Conservation (phyloP, 805 yeast species). For the Kazachstania taianensis region DNA sequence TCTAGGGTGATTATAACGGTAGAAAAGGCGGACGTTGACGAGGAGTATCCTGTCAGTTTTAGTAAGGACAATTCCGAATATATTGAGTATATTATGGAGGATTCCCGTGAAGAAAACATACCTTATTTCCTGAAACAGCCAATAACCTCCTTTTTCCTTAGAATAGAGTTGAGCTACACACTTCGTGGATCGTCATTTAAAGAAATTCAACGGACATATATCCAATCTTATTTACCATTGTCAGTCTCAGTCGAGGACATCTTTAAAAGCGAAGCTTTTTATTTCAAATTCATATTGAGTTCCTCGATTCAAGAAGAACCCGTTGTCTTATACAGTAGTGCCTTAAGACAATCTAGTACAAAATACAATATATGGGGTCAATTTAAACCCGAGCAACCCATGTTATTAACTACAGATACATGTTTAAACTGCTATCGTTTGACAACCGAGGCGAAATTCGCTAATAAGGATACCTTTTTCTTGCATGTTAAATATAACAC, state of each 20-base stretch:
- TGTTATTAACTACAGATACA: constrained; percentile 14
- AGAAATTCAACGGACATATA: constrained; percentile 9
- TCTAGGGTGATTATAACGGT: constrained; percentile 3
- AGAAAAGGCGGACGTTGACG: not conserved
- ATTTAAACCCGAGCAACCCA: constrained; percentile 12
- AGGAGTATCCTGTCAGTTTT: constrained; percentile 3
- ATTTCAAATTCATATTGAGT: constrained; percentile 23
- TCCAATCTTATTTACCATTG: constrained; percentile 19
- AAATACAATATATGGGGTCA: constrained; percentile 15
- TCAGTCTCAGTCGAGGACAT: constrained; percentile 29
- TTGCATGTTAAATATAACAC: constrained; percentile 18
- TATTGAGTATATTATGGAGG: no score
- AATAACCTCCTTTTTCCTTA: constrained; percentile 14
- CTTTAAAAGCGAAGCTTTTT: constrained; percentile 18
- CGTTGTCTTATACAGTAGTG: constrained; percentile 15
- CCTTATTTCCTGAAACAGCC: no score
- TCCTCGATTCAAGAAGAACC: constrained; percentile 21
- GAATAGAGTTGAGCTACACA: constrained; percentile 9
- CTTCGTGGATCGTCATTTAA: constrained; percentile 7
- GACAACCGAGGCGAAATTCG: constrained; percentile 6
- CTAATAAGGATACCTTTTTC: constrained; percentile 15
- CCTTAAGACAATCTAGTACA: constrained; percentile 4
- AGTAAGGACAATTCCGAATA: no score
- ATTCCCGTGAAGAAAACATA: no score
- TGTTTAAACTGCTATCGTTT: constrained; percentile 22